phyloP scores from a whole-genome alignment of 2,329 filamentous ascomycete species.

The Exophiala viscosa region DNA sequence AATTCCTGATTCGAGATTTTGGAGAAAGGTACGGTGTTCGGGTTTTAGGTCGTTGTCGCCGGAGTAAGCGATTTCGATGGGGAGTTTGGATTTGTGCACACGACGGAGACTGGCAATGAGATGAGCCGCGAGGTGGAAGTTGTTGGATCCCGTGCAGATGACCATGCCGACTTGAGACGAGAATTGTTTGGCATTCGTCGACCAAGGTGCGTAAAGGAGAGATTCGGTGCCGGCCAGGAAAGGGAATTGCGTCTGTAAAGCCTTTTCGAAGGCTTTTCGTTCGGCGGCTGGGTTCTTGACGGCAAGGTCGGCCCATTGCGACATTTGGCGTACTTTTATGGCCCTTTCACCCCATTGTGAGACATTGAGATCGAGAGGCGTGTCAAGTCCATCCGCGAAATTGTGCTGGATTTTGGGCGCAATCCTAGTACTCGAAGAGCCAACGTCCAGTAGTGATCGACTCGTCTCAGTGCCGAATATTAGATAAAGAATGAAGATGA shows the following conservation, averaged over 20 bases:
- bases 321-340: background rate
- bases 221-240: background rate
- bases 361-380: background rate
- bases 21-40: conserved; percentile 1
- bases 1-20: conserved; percentile 1
- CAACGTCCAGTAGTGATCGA: too few relatives aligned
- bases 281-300: background rate
- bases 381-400: background rate
- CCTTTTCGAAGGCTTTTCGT: background rate
- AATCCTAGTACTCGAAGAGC: too few relatives aligned
- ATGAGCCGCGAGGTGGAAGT: conserved; percentile 10
- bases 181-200: background rate
- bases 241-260: background rate
- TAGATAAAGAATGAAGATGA: too few relatives aligned
- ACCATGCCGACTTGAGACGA: background rate
- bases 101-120: conserved; percentile 21
- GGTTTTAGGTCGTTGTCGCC: conserved; percentile 17
- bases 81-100: conserved; percentile 17
- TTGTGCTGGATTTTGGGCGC: background rate
- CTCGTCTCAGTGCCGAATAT: too few relatives aligned
- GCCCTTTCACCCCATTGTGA: background rate
- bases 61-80: conserved; percentile 25
- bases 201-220: background rate
- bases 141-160: background rate
- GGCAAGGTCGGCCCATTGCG: background rate